Conservation (phyloP, 805 yeast species). For the Naumovozyma baii region DNA sequence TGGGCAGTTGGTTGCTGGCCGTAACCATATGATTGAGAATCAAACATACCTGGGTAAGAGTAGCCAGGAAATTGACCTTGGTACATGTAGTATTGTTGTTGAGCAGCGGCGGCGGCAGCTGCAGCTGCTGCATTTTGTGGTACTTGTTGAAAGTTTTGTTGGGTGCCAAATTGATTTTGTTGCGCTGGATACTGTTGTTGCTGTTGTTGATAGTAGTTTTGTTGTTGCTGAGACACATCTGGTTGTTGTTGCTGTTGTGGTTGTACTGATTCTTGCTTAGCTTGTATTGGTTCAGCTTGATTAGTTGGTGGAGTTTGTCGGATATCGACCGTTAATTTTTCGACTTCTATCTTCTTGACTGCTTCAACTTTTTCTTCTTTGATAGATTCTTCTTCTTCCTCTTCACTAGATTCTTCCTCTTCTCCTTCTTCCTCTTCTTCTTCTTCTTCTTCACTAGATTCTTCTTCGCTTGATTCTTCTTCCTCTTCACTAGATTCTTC, state of each 20-base stretch:
- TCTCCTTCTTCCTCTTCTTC: conserved; percentile 3
- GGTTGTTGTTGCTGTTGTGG: conserved; percentile 10
- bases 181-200: conserved; percentile 19
- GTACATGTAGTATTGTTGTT: conserved; percentile 31
- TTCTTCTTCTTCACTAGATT: conserved; percentile 6
- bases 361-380: conserved; percentile 3
- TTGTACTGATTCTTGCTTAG: conserved; percentile 7
- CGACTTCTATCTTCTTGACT: conserved; percentile 5
- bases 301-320: conserved; percentile 3
- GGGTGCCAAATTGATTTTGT: conserved; percentile 12
- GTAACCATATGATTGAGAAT: conserved; percentile 25
- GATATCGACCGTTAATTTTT: conserved; percentile 5
- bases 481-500: conserved; percentile 6
- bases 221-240: conserved; percentile 18
- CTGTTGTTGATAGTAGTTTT: conserved; percentile 19
- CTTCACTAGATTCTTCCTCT: conserved; percentile 5
- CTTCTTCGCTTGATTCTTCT: conserved; percentile 2
- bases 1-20: conserved; percentile 17
- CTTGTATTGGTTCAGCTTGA: conserved; percentile 3
- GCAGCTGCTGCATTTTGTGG: conserved; percentile 16
- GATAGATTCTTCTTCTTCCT: conserved; percentile 4
- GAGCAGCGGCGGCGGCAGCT: conserved; percentile 24
- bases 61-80: conserved; percentile 32
- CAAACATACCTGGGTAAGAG: conserved; percentile 31
- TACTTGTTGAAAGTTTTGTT: conserved; percentile 16